Conservation (phyloP, 805 yeast genomes). For the Candida stauntonica region DNA sequence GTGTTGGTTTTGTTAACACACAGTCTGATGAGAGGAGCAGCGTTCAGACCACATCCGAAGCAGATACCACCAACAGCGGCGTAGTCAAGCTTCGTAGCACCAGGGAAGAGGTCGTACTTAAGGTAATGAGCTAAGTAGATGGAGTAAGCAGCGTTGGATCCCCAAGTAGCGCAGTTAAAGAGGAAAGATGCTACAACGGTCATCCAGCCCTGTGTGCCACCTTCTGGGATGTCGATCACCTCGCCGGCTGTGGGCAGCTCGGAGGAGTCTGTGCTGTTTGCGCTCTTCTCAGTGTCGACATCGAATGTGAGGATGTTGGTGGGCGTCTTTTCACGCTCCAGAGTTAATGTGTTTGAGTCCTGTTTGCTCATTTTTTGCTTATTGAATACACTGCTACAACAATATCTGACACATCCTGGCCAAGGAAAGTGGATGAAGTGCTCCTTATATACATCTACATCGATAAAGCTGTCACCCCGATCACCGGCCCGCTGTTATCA, state of each 20-base stretch:
- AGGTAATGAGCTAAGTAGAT: constrained; percentile 59
- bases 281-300: constrained; percentile 5
- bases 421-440: no score
- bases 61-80: constrained; percentile 68
- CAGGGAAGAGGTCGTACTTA: constrained; percentile 42
- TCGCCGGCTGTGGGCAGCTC: background rate
- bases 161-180: constrained; percentile 27
- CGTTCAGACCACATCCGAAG: constrained; percentile 49
- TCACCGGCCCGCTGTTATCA: no score
- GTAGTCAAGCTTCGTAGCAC: constrained; percentile 54
- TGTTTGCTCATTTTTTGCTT: background rate
- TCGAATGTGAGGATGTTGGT: constrained; percentile 2
- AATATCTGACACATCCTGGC: no score
- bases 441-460: no score
- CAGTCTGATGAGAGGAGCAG: constrained; percentile 47
- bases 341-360: background rate
- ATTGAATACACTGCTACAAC: no score
- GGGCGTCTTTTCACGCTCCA: constrained; percentile 1
- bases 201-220: constrained; percentile 26
- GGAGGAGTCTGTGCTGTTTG: background rate
- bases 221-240: constrained; percentile 24
- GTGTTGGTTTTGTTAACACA: constrained; percentile 31
- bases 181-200: constrained; percentile 21
- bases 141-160: constrained; percentile 39
- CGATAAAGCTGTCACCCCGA: background rate